Evolutionary conservation across 441 rosid species (phyloP).

Genomic region (Corymbia citriodora): DNA sequence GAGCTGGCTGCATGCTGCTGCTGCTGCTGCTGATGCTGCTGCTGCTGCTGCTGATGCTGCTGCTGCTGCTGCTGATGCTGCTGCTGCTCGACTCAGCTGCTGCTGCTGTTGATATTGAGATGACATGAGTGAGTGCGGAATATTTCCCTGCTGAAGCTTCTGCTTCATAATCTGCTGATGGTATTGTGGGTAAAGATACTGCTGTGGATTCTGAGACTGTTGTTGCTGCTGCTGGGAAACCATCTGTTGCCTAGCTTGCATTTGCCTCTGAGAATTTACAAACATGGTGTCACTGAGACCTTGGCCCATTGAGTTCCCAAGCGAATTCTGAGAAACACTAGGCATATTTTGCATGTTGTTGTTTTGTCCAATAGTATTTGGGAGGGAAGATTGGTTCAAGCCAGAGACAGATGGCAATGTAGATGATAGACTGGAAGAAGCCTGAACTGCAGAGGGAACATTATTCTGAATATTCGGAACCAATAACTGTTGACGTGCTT

Average conservation of each 20-base stretch:
- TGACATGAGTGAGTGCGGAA: constrained; percentile 33
- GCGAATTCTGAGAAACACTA: constrained; percentile 54
- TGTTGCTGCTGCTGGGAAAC: constrained; percentile 67
- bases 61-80: constrained; percentile 32
- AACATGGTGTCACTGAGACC: constrained; percentile 53
- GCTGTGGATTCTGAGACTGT: constrained; percentile 48
- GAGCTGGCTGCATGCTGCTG: constrained; percentile 55
- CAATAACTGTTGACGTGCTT: constrained; percentile 52
- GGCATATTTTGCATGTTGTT: constrained; percentile 32
- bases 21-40: not conserved
- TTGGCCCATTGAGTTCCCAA: constrained; percentile 48
- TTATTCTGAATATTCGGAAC: constrained; percentile 67
- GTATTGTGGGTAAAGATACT: constrained; percentile 44
- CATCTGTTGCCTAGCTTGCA: constrained; percentile 62
- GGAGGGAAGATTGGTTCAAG: constrained; percentile 42
- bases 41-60: constrained; percentile 25
- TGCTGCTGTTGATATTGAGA: constrained; percentile 21
- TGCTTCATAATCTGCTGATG: constrained; percentile 61
- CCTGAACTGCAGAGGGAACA: constrained; percentile 53
- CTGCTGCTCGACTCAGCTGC: too few relatives aligned
- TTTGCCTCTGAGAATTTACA: constrained; percentile 66
- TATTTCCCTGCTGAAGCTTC: constrained; percentile 60
- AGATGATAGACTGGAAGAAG: constrained; percentile 58
- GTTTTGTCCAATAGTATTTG: constrained; percentile 50
- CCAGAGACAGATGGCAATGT: constrained; percentile 57